These are phyloP conservation scores for Brassica nigra DNA, from an alignment of 345 rosid genomes.

Conservation along the genomic window DNA sequence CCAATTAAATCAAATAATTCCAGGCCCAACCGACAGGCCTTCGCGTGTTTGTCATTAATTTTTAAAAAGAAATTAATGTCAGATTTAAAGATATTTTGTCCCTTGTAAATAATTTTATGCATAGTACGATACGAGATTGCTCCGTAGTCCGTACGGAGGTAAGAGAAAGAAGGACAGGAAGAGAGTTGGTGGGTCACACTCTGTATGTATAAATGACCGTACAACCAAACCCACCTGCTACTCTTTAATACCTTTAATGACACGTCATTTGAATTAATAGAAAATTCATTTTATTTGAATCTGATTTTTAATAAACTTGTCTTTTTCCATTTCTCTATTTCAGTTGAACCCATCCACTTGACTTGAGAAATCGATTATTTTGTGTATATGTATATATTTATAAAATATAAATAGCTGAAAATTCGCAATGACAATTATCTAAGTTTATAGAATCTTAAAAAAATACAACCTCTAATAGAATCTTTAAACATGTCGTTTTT, in stretches of 20 bases:
- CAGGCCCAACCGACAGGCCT: no score
- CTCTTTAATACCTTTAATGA: conserved; percentile 24
- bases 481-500: not conserved
- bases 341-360: not conserved
- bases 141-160: no score
- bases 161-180: conserved; percentile 24
- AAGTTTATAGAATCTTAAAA: no score
- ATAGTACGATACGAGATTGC: no score
- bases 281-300: not conserved
- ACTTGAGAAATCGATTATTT: not conserved
- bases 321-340: not conserved
- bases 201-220: conserved; percentile 39
- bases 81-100: no score
- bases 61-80: no score
- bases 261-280: not conserved
- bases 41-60: no score
- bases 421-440: not conserved
- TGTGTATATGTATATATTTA: not conserved
- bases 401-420: not conserved
- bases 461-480: not conserved
- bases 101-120: no score
- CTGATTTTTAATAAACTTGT: not conserved
- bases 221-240: conserved; percentile 37
- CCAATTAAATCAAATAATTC: no score
- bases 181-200: conserved; percentile 43